These are phyloP conservation scores for Lomentospora prolificans DNA, from an alignment of 2,329 filamentous ascomycete genomes.

Conservation along the genomic window DNA sequence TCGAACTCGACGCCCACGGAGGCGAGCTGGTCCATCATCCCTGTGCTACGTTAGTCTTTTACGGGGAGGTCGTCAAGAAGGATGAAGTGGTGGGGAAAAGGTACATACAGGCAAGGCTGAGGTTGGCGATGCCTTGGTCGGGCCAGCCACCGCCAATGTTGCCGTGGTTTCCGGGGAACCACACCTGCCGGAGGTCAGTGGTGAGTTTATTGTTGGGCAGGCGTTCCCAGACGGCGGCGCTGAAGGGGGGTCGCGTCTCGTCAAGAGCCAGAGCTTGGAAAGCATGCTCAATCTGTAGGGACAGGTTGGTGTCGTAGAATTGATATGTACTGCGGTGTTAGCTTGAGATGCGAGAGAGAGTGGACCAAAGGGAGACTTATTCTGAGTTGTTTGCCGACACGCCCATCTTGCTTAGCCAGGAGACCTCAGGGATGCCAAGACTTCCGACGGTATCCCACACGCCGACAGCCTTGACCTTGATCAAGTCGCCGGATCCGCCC, in stretches of 20 bases:
- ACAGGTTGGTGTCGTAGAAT: slow-evolving; percentile 45
- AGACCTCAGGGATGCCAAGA: slow-evolving; percentile 31
- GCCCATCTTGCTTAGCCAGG: slow-evolving; percentile 36
- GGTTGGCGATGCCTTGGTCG: slow-evolving; percentile 34
- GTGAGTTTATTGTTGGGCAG: slow-evolving; percentile 24
- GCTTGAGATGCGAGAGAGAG: slow-evolving; percentile 9
- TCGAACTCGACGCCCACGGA: slow-evolving; percentile 42
- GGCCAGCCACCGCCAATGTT: slow-evolving; percentile 62
- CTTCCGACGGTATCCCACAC: slow-evolving; percentile 38
- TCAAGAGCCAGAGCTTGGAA: slow-evolving; percentile 52
- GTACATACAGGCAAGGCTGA: slow-evolving; percentile 27
- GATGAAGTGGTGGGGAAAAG: background rate
- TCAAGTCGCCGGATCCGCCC: slow-evolving; percentile 6
- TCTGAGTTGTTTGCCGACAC: slow-evolving; percentile 33
- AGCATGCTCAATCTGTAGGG: slow-evolving; percentile 42
- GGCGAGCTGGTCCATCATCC: slow-evolving; percentile 48
- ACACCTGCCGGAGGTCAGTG: slow-evolving; percentile 40
- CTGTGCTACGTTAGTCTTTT: too few relatives aligned
- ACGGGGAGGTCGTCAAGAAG: too few relatives aligned
- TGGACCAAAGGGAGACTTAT: slow-evolving; percentile 25
- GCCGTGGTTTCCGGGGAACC: slow-evolving; percentile 63
- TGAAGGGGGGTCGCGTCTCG: slow-evolving; percentile 43
- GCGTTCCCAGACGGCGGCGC: slow-evolving; percentile 45
- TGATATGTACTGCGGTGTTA: slow-evolving; percentile 31
- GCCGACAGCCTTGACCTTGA: slow-evolving; percentile 25